A percentile compares a stretch with the other conserved stretches of the same genome.
phyloP scores from a whole-genome alignment of 148 eudicot species.

The Rhododendron simsii region DNA sequence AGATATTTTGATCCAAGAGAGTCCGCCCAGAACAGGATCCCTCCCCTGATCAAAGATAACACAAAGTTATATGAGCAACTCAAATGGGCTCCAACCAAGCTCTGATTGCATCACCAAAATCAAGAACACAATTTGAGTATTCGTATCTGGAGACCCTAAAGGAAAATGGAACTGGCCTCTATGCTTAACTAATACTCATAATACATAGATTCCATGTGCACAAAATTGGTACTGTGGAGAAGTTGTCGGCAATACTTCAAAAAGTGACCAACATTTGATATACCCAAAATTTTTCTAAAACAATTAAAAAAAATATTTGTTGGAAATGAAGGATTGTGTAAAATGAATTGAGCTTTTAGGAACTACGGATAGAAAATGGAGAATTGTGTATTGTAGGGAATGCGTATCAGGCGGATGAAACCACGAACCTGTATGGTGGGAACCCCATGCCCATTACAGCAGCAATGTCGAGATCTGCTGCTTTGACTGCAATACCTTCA shows the following conservation, averaged over 20 bases:
- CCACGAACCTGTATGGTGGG: constrained; percentile 83
- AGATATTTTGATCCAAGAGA: constrained; percentile 82
- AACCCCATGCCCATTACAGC: constrained; percentile 91
- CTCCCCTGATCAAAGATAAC: constrained; percentile 52
- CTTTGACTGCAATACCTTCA: constrained; percentile 93
- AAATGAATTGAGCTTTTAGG: background rate
- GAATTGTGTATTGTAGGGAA: background rate
- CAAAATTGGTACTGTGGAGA: background rate
- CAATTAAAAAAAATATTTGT: background rate
- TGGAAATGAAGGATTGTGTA: background rate
- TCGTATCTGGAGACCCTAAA: background rate
- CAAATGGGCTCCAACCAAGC: background rate
- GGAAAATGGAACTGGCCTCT: background rate
- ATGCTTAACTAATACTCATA: background rate
- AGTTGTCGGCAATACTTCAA: background rate
- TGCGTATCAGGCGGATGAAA: constrained; percentile 1
- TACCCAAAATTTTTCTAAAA: background rate
- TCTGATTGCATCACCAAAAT: background rate
- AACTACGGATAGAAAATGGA: background rate
- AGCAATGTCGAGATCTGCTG: constrained; percentile 83
- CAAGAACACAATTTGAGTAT: background rate
- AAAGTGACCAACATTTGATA: background rate
- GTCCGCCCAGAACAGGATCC: constrained; percentile 89
- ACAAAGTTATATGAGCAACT: background rate
- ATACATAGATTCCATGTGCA: background rate